Base-by-base conservation (phyloP, 352 stramenopile genomes). In the Globisporangium perplexum region DNA sequence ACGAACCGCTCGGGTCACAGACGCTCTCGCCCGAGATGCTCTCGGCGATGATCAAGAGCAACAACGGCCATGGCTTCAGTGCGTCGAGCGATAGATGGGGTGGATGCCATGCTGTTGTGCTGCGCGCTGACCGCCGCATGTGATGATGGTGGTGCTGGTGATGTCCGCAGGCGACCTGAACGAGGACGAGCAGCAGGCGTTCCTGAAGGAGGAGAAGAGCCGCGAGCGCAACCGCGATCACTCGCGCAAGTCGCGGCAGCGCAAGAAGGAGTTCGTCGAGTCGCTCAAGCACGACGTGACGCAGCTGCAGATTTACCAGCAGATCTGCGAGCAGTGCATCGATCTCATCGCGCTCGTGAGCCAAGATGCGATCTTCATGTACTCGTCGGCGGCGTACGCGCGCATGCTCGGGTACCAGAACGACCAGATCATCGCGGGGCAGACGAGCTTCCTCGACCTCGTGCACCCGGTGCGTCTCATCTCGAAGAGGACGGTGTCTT, bases 221-320 rank as follows among this genome's bases (percentile, higher is more conserved):
- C 75, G 90, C 17, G 90, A 98, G 63, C 81, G 93, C 45, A 98
- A 98, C 71, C 83, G 92, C 39, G 92, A 98, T 63, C 93, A 98
- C 72, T 96, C 93, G 49, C 87, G 93, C 69, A 98, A 98, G 72
- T 98, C 90, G 50, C 83, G 93, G 12, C 68, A 96, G 51, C 83
- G 93, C 46, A 98, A 98, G 65, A 98, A 98, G 67, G 89, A 93
- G 45, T 98, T 96, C 55, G 77, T 98, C 30, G 92, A 98, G 64
- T 92, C 83, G 55, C 77, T 98, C 36, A 98, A 98, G 69, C 71
- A 84, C 50, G 78, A 93, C 46, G 80, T 91, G 28, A 68, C 81
- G 56, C 80, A 93, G 59, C 63, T 91, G 43, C 77, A 91, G 60
- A 84, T 93, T 54, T 93, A 90, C 62, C 80, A 90, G 67, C 74